Base-by-base conservation (phyloP, 1,284 basidiomycete species). In the Cryptococcus deneoformans region DNA sequence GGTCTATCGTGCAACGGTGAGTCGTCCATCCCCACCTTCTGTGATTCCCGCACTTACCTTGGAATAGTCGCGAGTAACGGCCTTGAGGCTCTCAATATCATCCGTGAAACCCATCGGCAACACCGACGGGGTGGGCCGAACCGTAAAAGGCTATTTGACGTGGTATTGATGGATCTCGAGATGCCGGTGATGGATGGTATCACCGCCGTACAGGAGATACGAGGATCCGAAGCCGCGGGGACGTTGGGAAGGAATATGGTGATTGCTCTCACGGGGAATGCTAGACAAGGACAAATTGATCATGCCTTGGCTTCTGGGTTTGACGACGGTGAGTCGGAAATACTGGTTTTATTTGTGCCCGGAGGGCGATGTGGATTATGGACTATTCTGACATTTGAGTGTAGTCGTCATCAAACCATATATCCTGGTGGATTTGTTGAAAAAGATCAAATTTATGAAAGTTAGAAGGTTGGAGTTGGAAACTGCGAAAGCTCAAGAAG, bases 61-160 rank as follows among this genome's bases (percentile, higher is more conserved):
- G 43, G 52, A 36, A 5, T 42, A 58, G 69, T 76, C 12, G 79
- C 78, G 3, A 70, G 73, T 46, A 72, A 80, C 57, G 80, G 79
- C 6, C 67, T 71, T 14, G 76, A 79, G 50, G 79, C 69, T 3
- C 64, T 77, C 34, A 68, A 75, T 35, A 42, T 64, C 29, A 63
- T 77, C 5, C 57, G 63, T 34, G 64, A 62, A 47, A 53, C 62
- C 5, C 53, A 66, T 24, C 48, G 64, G 16, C 61, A 63, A 48
- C 39, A 54, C 9, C 57, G 52, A 43, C 46, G 65, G 4, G 60
- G 59, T 5, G 24, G 40, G 11, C 29, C 34, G 7, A 46, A 47
- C 14, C 43, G 54, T 29, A 58, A 57, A 36, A 60, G 57, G 46
- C 47, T 38, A 11, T 72, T 66, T 53, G 60, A 69, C 47, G 61